These are phyloP conservation scores for Jaapia argillacea DNA, from an alignment of 768 basidiomycete genomes.

Conservation along the genomic window DNA sequence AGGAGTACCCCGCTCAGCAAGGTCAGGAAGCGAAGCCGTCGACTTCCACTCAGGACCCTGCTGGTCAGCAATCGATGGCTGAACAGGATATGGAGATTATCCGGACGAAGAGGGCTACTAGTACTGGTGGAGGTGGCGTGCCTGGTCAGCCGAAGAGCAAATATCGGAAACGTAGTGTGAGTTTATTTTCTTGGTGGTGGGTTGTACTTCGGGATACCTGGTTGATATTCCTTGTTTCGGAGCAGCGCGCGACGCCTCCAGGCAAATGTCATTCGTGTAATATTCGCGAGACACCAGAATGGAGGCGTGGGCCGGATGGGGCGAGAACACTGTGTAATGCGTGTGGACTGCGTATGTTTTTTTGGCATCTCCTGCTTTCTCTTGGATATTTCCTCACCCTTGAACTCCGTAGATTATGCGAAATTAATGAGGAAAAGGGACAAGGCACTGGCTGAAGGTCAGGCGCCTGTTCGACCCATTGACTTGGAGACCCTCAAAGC, in stretches of 20 bases:
- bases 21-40: neutral
- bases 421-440: conserved; percentile 76
- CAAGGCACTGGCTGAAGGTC: conserved; percentile 48
- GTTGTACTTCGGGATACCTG: conserved; percentile 2
- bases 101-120: conserved; percentile 66
- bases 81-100: conserved; percentile 84
- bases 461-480: conserved; percentile 37
- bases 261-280: conserved; percentile 86
- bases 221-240: conserved; percentile 13
- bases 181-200: conserved; percentile 18
- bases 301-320: conserved; percentile 78
- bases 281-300: conserved; percentile 83
- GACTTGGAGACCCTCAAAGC: conserved; percentile 72
- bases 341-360: conserved; percentile 68
- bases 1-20: conserved; percentile 13
- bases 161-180: conserved; percentile 78
- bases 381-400: neutral
- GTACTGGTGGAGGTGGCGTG: conserved; percentile 38
- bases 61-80: conserved; percentile 47
- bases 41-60: conserved; percentile 12
- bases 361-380: conserved; percentile 5
- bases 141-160: conserved; percentile 60
- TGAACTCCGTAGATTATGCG: conserved; percentile 51
- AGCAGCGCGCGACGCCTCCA: conserved; percentile 74
- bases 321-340: conserved; percentile 80